phyloP scores from a whole-genome alignment of 2,329 filamentous ascomycete species.

The Lasiodiplodia citricola region DNA sequence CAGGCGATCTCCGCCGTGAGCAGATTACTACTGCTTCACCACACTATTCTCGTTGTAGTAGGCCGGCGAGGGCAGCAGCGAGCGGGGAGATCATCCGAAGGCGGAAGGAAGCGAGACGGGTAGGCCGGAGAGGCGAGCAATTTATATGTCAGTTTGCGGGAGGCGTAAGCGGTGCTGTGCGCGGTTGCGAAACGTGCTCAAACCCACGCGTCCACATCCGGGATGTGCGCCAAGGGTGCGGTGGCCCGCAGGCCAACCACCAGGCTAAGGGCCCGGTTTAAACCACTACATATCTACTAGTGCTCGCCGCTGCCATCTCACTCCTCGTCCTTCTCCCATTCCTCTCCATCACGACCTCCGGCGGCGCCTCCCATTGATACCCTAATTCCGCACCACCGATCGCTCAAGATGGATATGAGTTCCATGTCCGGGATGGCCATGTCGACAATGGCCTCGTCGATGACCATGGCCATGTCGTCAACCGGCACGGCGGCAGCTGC shows the following conservation, averaged over 20 bases:
- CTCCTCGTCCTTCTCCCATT: neutral
- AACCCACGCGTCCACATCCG: slow-evolving; percentile 16
- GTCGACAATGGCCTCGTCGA: slow-evolving; percentile 18
- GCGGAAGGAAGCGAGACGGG: neutral
- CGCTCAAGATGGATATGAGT: slow-evolving; percentile 16
- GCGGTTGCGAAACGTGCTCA: slow-evolving; percentile 15
- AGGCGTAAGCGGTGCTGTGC: neutral
- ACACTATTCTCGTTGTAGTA: neutral
- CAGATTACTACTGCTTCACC: slow-evolving; percentile 13
- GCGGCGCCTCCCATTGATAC: slow-evolving; percentile 6
- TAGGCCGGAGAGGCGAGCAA: neutral
- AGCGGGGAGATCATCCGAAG: neutral
- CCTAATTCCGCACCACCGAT: slow-evolving; percentile 6
- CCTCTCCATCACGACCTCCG: neutral
- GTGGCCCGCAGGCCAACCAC: slow-evolving; percentile 8
- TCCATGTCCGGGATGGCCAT: slow-evolving; percentile 25
- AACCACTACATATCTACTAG: neutral
- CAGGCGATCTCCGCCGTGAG: slow-evolving; percentile 7
- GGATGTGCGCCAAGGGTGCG: slow-evolving; percentile 16
- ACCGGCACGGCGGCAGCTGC: slow-evolving; percentile 5
- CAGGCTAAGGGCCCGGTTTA: neutral
- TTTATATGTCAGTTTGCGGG: slow-evolving; percentile 4
- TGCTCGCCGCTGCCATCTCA: neutral
- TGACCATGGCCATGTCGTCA: slow-evolving; percentile 24
- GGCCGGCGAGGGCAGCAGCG: neutral